Percentiles rank a stretch among this genome's conserved stretches.
Conservation (phyloP, 2,329 filamentous ascomycete genomes). For the Xylariales sp. region DNA sequence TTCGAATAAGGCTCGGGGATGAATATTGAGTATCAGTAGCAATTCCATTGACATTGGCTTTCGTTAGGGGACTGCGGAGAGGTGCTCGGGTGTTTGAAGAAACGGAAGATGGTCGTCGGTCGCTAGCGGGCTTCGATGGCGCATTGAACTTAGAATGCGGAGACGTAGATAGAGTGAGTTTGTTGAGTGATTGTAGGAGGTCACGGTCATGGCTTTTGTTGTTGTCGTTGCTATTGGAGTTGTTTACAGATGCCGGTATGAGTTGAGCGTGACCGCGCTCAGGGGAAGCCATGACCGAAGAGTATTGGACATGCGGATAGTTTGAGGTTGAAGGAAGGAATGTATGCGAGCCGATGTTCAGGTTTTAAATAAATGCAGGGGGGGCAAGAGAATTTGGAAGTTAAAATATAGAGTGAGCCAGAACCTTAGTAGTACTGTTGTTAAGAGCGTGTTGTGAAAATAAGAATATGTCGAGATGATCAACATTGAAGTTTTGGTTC, state of each 20-base stretch:
- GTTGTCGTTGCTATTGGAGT: constrained; percentile 18
- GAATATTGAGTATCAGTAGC: constrained; percentile 57
- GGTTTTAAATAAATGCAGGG: neutral
- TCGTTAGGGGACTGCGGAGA: constrained; percentile 57
- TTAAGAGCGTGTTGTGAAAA: neutral
- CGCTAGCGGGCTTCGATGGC: constrained; percentile 27
- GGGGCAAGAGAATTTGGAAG: neutral
- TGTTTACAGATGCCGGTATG: constrained; percentile 27
- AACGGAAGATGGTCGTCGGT: constrained; percentile 40
- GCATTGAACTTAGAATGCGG: constrained; percentile 51
- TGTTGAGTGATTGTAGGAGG: constrained; percentile 46
- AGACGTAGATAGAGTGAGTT: constrained; percentile 54
- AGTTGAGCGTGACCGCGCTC: constrained; percentile 41
- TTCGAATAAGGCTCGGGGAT: constrained; percentile 65
- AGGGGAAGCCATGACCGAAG: constrained; percentile 45
- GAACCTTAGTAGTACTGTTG: constrained; percentile 1
- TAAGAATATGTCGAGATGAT: too few relatives aligned
- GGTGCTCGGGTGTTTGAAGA: constrained; percentile 53
- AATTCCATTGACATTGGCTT: constrained; percentile 46
- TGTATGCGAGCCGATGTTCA: neutral
- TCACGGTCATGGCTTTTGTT: constrained; percentile 39
- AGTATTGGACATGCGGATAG: constrained; percentile 38
- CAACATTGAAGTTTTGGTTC: too few relatives aligned
- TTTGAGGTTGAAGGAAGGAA: neutral
- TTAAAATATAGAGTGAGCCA: too few relatives aligned